Base-by-base conservation (phyloP, 495 filamentous ascomycete genomes). In the Oidiodendron maius region DNA sequence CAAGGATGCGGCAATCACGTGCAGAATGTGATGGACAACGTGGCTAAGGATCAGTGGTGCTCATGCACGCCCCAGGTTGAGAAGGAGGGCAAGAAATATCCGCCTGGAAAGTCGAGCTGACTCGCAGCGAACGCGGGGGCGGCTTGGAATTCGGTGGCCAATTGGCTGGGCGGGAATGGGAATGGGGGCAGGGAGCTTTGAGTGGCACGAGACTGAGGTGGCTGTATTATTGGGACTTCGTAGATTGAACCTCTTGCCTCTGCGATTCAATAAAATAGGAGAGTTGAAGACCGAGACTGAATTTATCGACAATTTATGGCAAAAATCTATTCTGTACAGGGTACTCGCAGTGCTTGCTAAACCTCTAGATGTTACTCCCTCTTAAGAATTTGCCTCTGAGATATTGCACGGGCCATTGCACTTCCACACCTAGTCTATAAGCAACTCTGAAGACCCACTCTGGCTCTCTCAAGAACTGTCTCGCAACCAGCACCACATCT, bases 1-100 rank as follows among this genome's bases (percentile, higher is more conserved):
- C 73, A 64, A 53, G 85, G 86, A 47, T 90, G 86, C 66, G 85
- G 86, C 35, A 62, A 32, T 22, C 86, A 90, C 57, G 72, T 90
- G 40, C 73, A 83, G 13, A 63, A 55, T 1, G 84, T 88, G 10
- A 77, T 90, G 70, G 83, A 85, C 59, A 43, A 60, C 0, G 62
- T 87, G 20, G 74, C 82, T 2, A 65, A 71, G 24, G 58, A 68
- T 11, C 65, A 86, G 22, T 74, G 84, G 64, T 90, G 86, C 59
- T 69, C 70, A 21, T 88, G 84, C 50, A 61, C 69, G 46, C 81
- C 82, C 11, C 76, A 75, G 61, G 73, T 83, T 12, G 74, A 80
- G 58, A 68, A 65, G 10, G 73, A 76, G 8, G 83, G 81, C 1
- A 78, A 78, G 61, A 52, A 68, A 52, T 85, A 85, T 58, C 82